Percentiles rank a stretch among this genome's conserved stretches.
These are phyloP conservation scores for Climacium dendroides DNA, from an alignment of 225 moss, liverwort and hornwort species.

Conservation along the genomic window DNA sequence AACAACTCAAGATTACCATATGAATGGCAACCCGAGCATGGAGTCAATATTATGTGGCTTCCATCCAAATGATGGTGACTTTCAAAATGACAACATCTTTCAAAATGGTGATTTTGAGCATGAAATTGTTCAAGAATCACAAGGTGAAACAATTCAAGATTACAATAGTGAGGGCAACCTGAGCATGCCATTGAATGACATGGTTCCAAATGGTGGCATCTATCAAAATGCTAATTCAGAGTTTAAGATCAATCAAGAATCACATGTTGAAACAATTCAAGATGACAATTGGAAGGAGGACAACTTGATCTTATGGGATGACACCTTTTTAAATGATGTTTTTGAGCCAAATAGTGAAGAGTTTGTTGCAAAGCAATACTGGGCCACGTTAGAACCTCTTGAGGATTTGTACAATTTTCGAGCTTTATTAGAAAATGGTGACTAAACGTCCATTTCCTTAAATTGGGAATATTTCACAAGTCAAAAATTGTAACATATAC, in stretches of 20 bases:
- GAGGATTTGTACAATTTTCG: too few relatives aligned
- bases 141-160: too few relatives aligned
- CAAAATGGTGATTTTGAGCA: neutral
- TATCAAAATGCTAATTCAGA: neutral
- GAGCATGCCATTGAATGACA: too few relatives aligned
- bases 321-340: neutral
- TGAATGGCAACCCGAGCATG: accelerated
- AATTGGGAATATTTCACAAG: too few relatives aligned
- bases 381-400: accelerated
- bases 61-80: neutral
- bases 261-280: accelerated
- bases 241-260: accelerated
- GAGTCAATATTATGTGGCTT: neutral
- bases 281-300: too few relatives aligned
- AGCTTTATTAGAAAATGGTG: neutral
- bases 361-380: neutral
- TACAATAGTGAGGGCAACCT: too few relatives aligned
- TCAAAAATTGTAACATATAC: too few relatives aligned
- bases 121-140: accelerated
- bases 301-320: neutral
- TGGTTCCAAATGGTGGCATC: neutral
- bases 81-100: neutral
- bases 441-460: too few relatives aligned
- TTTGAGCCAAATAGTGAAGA: accelerated
- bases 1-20: neutral